Base-by-base conservation (phyloP, 306 rosid genomes). In the Fragaria ananassa region DNA sequence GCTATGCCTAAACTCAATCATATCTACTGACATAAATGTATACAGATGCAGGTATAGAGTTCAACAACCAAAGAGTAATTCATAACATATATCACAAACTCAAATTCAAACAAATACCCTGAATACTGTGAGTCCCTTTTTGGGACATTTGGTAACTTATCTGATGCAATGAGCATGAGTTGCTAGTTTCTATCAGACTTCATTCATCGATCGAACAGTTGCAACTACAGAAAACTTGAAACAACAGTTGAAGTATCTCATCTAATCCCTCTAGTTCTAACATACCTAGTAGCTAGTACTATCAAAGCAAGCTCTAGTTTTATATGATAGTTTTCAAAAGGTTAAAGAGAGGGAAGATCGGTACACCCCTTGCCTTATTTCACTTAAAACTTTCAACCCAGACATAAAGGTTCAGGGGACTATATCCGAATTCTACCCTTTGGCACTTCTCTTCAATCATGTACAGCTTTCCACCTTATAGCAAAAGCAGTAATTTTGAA, bases 131-230 rank as follows among this genome's bases (percentile, higher is more conserved):
- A 31, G 6, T 9, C 14, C 63, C 63, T 23, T 23, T 57, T 4
- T 0, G 34, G 31, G 31, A 10, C 11, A 8, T 23, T 7, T 17
- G 2, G 21, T 14, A 47, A 53, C 23, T 53, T 25, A n/a, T 25
- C 44, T 3, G 12, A 53, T 34, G 72, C 35, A 49, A 64, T 5
- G 37, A 47, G 18, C 8, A 21, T 65, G 64, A 49, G 10, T 54
- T 64, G 23, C 72, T 45, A 29, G 70, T 46, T 45, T 62, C 42
- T 6, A 63, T 47, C 51, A 64, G 53, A 31, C 72, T 75, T 21
- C 61, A 19, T 1, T 13, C 31, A 11, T 15, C 3, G n/a, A 18
- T 15, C 6, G 21, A 19, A 72, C 23, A n/a, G 13, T 17, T 63
- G 62, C 46, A 12, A 47, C 23, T 63, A 47, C 71, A 19, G 19